Base-by-base conservation (phyloP, 2,329 filamentous ascomycete genomes). In the Tricladium varicosporioides region DNA sequence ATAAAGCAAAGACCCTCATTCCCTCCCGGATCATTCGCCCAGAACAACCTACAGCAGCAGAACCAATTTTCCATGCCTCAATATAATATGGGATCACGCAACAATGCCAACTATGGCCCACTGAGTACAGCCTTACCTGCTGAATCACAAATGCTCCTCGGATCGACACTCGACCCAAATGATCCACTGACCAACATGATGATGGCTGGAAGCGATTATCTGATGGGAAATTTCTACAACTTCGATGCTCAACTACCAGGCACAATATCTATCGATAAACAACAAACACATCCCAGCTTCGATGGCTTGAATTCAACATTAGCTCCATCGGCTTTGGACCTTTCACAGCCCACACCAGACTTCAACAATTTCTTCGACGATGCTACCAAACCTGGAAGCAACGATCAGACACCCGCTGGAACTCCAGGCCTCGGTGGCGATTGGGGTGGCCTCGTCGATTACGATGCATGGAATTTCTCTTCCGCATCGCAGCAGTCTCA, bases 71-170 rank as follows among this genome's bases (percentile, higher is more conserved):
- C 54, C 53, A 18, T 54, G 43, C 43, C 49, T n/a, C n/a, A 43
- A 55, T 48, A 33, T 50, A 48, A 46, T 31, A 13, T 44, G 42
- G n/a, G 5, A 4, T n/a, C 32, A 32, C 51, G 44, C 14, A 14
- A 47, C 40, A 48, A 53, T 50, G 45, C 32, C 56, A 51, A 56
- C 56, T 48, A 59, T 65, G 32, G 42, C 32, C 78, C 78, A 9
- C 72, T 83, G 53, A 78, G 77, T 1, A 75, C 77, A 43, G 72
- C 75, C 2, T 69, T 84, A 18, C 80, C 81, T 18, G 68, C 76
- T 3, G 78, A 84, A 61, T 74, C 79, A 1, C 80, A 83, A 66
- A 78, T 80, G 64, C 70, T 84, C 15, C 70, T 84, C 5, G 79
- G 76, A 14, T 71, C 73, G 2, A 69, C 71, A 0, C 69, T 80